Evolutionary conservation across 176 grass and related monocot genomes (phyloP).

Genomic region (Poa annua): DNA sequence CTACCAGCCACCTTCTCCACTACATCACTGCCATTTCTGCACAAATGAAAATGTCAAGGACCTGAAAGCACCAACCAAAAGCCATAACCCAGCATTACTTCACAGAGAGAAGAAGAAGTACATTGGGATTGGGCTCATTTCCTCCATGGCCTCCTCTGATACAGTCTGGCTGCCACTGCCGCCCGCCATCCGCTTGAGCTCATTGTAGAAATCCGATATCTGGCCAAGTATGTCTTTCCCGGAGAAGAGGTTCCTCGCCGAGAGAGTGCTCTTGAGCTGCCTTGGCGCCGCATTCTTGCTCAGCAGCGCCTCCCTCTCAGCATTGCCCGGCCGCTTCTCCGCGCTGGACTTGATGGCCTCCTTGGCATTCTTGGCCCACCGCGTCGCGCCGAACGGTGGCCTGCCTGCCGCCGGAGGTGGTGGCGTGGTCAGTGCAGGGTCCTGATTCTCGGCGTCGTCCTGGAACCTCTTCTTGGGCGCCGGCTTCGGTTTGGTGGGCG

Average conservation of each 20-base stretch:
- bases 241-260: conserved; percentile 95
- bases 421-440: conserved; percentile 64
- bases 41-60: conserved; percentile 40
- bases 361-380: conserved; percentile 67
- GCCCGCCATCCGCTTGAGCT: conserved; percentile 82
- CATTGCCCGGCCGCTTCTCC: conserved; percentile 50
- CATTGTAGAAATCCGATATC: conserved; percentile 92
- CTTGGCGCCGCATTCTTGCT: conserved; percentile 49
- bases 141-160: conserved; percentile 37
- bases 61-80: neutral
- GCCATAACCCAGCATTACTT: neutral
- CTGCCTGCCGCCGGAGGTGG: conserved; percentile 39
- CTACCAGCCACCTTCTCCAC: conserved; percentile 30
- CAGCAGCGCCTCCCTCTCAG: conserved; percentile 61
- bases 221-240: conserved; percentile 86
- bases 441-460: conserved; percentile 84
- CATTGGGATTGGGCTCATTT: conserved; percentile 34
- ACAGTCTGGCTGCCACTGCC: conserved; percentile 36
- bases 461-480: conserved; percentile 61
- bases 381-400: conserved; percentile 59
- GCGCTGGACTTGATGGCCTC: conserved; percentile 82
- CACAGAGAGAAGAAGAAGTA: conserved; percentile 7
- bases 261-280: conserved; percentile 90
- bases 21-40: conserved; percentile 34
- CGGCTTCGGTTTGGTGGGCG: conserved; percentile 49